Evolutionary conservation across 306 rosid genomes (phyloP), one percentile per base, ranked within the genome.

Genomic region (Prunus dulcis): DNA sequence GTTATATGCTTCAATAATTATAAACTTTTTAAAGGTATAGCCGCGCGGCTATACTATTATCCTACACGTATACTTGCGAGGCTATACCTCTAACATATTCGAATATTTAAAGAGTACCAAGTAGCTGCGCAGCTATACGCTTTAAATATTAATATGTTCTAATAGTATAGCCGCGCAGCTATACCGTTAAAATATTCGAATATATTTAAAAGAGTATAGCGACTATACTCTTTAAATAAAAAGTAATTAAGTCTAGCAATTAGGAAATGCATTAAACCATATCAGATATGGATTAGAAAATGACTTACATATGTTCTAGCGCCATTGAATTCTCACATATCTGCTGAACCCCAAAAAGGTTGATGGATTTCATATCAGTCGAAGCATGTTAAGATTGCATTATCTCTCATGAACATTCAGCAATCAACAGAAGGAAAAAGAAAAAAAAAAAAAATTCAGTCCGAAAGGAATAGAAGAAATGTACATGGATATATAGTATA

Each of bases 271-370:
- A 65, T 15, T 3, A 13, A 43, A 47, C 5, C 34, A 22, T 22
- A 32, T 27, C 49, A 70, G 3, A 70, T 52, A 73, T 56, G 23
- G 25, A 49, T 53, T 25, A 14, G 52, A 60, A 63, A 38, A 67
- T 70, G 72, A 76, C 17, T 79, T 87, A 90, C 99, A 97, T 95
- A 97, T 95, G 99, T 87, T 95, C 99, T 82, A 95, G 81, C 19
- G 97, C 99, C 30, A 95, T 95, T 67, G 99, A 80, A 83, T 92
- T 91, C 76, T 98, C 92, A 76, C 98, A 92, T 83, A 95, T 89
- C 86, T 95, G 99, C 86, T 95, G 99, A 85, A 95, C 99, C 71
- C 98, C 99, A 84, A 95, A 95, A 80, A 95, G 97, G 84, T 92
- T 95, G 80, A 95, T 88, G 43, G 91, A 79, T 76, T 91, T 91